Percentiles rank a stretch among this genome's conserved stretches.
Conservation (phyloP, 1,139 yeast genomes). For the Suhomyces terraborum region DNA sequence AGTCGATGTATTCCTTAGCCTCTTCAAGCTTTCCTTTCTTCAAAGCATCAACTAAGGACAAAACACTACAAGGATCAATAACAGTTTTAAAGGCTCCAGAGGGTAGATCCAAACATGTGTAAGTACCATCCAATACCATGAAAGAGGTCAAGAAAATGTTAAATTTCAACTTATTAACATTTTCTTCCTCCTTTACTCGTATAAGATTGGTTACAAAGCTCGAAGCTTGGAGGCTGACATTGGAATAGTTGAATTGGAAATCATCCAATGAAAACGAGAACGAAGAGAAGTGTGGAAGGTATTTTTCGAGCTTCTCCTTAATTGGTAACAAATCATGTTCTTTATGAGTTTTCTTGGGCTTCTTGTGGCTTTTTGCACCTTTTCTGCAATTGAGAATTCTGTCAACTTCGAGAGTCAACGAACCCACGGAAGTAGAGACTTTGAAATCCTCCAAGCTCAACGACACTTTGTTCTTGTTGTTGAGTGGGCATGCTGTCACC, state of each 20-base stretch:
- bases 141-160: conserved; percentile 30
- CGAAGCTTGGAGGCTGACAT: conserved; percentile 22
- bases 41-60: conserved; percentile 16
- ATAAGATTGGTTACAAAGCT: conserved; percentile 24
- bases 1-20: conserved; percentile 16
- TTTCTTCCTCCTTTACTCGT: conserved; percentile 8
- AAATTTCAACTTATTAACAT: conserved; percentile 19
- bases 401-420: conserved; percentile 31
- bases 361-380: conserved; percentile 3
- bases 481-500: conserved; percentile 25
- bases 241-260: conserved; percentile 26
- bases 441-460: conserved; percentile 24
- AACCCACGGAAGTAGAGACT: conserved; percentile 26
- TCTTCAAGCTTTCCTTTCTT: conserved; percentile 9
- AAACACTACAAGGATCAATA: conserved; percentile 17
- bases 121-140: conserved; percentile 32
- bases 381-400: not conserved
- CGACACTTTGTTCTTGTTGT: conserved; percentile 16
- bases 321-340: not conserved
- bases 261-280: conserved; percentile 34
- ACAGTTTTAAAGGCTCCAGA: conserved; percentile 29
- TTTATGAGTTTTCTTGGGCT: conserved; percentile 1
- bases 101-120: conserved; percentile 41
- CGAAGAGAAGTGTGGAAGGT: conserved; percentile 13
- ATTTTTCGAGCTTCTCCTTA: not conserved